Evolutionary conservation across 139 green algal genomes (phyloP).

Genomic region (Spirogloea muscicola): DNA sequence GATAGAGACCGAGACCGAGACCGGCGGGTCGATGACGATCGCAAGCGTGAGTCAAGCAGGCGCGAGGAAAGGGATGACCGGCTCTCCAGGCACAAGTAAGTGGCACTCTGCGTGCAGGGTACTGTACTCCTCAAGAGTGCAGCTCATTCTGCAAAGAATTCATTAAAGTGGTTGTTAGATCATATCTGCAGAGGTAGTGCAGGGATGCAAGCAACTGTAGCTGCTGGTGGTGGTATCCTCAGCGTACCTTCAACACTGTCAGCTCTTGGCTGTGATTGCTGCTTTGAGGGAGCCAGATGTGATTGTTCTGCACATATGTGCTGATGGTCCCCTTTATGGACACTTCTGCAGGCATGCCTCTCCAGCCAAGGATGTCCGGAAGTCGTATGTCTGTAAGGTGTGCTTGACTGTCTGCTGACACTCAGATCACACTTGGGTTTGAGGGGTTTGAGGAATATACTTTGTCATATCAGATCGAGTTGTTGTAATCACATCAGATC

Average conservation of each 20-base stretch:
- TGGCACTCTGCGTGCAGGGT: no score
- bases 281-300: neutral
- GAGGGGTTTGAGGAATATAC: no score
- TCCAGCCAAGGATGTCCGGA: neutral
- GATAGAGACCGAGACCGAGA: conserved; percentile 18
- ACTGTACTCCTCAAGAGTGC: neutral
- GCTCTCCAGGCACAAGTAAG: conserved; percentile 9
- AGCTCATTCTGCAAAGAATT: neutral
- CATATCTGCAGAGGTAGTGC: neutral
- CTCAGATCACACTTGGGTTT: neutral
- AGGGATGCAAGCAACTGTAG: conserved; percentile 11
- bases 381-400: conserved; percentile 24
- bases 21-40: neutral
- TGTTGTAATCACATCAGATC: neutral
- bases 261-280: neutral
- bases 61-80: neutral
- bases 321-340: neutral
- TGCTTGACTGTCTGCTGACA: neutral
- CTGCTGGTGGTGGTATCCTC: neutral
- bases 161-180: neutral
- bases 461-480: no score
- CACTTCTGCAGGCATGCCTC: conserved; percentile 7
- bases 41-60: conserved; percentile 1
- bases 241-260: neutral
- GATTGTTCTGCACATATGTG: neutral